These are phyloP conservation scores for Hypocrella siamensis DNA, from an alignment of 2,329 filamentous ascomycete species.

Conservation along the genomic window DNA sequence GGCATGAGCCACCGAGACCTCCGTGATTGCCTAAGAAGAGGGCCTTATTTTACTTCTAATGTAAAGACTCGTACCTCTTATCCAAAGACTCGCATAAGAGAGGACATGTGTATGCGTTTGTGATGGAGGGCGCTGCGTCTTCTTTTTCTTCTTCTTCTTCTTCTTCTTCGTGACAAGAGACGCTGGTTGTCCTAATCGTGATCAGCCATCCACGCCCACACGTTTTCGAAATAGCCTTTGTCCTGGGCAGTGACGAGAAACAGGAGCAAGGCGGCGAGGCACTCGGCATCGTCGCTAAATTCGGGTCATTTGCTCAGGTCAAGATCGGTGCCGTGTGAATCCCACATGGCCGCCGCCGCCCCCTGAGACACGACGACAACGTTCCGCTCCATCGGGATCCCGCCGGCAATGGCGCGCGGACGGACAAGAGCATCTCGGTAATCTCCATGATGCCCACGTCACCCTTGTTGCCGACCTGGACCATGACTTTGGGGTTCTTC, in stretches of 20 bases:
- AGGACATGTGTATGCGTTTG: no score
- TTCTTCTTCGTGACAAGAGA: no score
- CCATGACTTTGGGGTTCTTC: slow-evolving; percentile 37
- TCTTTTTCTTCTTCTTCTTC: no score
- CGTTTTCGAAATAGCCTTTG: slow-evolving; percentile 35
- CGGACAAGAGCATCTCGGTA: slow-evolving; percentile 52
- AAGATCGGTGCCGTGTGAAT: slow-evolving; percentile 49
- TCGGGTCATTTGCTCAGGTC: slow-evolving; percentile 32
- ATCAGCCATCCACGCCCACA: slow-evolving; percentile 55
- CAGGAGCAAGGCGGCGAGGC: slow-evolving; percentile 41
- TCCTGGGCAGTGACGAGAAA: slow-evolving; percentile 27
- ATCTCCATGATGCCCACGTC: slow-evolving; percentile 53
- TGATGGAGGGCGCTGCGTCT: no score
- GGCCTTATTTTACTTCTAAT: neutral
- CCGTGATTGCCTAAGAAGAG: neutral
- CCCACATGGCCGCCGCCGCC: slow-evolving; percentile 30
- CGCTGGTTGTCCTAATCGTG: slow-evolving; percentile 34
- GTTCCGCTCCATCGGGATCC: slow-evolving; percentile 56
- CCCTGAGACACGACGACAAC: slow-evolving; percentile 4
- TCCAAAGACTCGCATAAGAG: no score
- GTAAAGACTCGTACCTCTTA: no score
- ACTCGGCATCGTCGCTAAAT: slow-evolving; percentile 30
- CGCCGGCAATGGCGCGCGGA: slow-evolving; percentile 47
- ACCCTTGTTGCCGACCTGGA: slow-evolving; percentile 46
- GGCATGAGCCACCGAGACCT: neutral